Evolutionary conservation across 2,329 filamentous ascomycete genomes (phyloP).

Genomic region (Trichoderma arundinaceum): DNA sequence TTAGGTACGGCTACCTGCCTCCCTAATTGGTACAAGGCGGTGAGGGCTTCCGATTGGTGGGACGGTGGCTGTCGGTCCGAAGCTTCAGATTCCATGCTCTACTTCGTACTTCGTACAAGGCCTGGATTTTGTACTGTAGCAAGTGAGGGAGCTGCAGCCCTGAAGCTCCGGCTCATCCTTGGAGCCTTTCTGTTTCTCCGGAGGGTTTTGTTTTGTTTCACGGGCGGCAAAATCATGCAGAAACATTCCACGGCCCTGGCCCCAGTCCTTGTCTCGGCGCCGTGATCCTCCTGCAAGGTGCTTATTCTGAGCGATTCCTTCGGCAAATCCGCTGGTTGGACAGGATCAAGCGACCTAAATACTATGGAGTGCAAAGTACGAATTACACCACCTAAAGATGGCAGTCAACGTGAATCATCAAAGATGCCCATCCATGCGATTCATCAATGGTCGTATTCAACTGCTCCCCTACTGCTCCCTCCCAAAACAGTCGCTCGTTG

Average conservation of each 20-base stretch:
- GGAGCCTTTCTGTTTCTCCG: background rate
- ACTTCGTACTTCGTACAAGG: background rate
- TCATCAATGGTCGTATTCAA: background rate
- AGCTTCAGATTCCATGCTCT: background rate
- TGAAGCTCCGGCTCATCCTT: background rate
- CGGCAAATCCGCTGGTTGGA: background rate
- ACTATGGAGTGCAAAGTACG: too few species aligned
- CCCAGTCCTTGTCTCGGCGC: background rate
- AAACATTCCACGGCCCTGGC: conserved; percentile 1
- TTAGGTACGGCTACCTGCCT: background rate
- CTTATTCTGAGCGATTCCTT: background rate
- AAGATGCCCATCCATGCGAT: background rate
- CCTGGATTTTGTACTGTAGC: too few species aligned
- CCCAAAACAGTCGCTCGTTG: background rate
- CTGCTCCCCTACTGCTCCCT: too few species aligned
- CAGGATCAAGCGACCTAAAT: background rate
- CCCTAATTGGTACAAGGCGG: background rate
- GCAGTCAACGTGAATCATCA: background rate
- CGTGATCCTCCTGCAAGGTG: background rate
- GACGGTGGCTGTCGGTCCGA: conserved; percentile 7
- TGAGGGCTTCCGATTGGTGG: conserved; percentile 4
- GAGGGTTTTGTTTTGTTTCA: conserved; percentile 16
- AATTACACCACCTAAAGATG: too few species aligned
- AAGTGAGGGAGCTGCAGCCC: too few species aligned
- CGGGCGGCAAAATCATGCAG: background rate